These are phyloP conservation scores for Globisporangium cystogenes DNA, from an alignment of 352 stramenopile genomes.

Conservation along the genomic window DNA sequence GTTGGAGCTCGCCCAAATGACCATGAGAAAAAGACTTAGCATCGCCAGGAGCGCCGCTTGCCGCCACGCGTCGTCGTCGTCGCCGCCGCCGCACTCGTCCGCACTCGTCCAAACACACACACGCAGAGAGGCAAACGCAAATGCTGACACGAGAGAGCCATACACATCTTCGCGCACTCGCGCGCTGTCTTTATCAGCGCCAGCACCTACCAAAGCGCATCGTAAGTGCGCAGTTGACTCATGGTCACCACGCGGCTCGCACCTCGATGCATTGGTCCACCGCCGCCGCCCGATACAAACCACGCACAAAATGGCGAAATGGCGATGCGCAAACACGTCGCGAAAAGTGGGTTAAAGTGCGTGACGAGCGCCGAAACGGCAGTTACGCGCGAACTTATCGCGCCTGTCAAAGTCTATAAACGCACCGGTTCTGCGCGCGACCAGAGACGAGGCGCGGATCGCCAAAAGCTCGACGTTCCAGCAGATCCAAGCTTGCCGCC, in stretches of 20 bases:
- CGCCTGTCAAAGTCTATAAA: not conserved
- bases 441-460: not conserved
- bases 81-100: too few species aligned
- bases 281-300: not conserved
- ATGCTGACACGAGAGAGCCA: not conserved
- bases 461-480: not conserved
- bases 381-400: not conserved
- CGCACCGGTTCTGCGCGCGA: not conserved
- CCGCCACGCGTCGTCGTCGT: too few species aligned
- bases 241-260: not conserved
- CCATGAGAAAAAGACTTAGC: not conserved
- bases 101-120: not conserved
- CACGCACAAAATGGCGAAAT: not conserved
- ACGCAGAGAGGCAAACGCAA: not conserved
- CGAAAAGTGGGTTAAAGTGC: not conserved
- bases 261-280: constrained; percentile 1
- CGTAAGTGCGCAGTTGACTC: constrained; percentile 8
- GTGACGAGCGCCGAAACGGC: constrained; percentile 1
- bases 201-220: not conserved
- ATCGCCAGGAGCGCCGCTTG: too few species aligned
- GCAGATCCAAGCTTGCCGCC: not conserved
- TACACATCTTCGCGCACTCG: not conserved
- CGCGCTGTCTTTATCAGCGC: not conserved
- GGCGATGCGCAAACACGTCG: not conserved
- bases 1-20: too few species aligned